These are phyloP conservation scores for Amoebophrya sp. DNA, from an alignment of 169 alveolate species.

Conservation along the genomic window DNA sequence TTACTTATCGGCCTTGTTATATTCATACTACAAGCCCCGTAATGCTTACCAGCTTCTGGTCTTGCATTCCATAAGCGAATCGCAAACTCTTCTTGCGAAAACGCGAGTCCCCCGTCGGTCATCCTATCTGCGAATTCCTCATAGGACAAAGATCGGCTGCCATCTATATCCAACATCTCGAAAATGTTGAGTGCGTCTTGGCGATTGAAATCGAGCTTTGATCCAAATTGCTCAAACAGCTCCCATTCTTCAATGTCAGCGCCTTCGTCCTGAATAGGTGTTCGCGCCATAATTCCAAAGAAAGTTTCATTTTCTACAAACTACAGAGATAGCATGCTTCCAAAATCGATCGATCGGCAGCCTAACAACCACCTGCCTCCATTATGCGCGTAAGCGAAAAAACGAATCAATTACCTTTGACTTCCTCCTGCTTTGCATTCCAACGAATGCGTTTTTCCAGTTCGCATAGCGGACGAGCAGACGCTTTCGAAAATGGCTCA, in stretches of 20 bases:
- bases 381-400: no score
- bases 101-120: not conserved
- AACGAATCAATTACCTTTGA: no score
- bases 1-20: no score
- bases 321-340: no score
- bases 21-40: no score
- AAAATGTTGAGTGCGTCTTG: not conserved
- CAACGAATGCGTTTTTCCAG: not conserved
- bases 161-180: not conserved
- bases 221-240: not conserved
- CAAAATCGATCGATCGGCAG: no score
- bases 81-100: not conserved
- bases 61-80: not conserved
- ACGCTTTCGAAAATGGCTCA: not conserved
- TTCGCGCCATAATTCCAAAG: no score
- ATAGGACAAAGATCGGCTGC: not conserved
- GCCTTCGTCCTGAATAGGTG: no score
- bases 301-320: no score
- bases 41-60: not conserved
- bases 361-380: no score
- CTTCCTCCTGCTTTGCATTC: no score
- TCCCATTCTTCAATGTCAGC: not conserved
- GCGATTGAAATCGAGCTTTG: not conserved
- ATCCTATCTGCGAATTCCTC: not conserved
- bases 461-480: not conserved